Evolutionary conservation across 768 basidiomycete genomes (phyloP), one percentile per base, ranked within the genome.

Genomic region (Inosperma sp.): DNA sequence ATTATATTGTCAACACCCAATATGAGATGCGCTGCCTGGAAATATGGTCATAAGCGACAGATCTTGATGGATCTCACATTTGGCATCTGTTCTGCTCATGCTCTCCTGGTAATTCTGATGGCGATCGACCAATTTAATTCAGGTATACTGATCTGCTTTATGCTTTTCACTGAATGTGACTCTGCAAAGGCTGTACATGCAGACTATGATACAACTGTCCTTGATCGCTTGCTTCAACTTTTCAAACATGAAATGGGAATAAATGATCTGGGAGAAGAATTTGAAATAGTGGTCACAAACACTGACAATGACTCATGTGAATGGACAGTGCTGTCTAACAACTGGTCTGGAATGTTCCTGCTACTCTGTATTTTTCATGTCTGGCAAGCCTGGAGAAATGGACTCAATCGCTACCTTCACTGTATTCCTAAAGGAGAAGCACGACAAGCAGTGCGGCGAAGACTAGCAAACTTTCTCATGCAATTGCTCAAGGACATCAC

Each of bases 331-430:
- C 58, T 68, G 7, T 33, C 48, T 10, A 22, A 17, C 22, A 56
- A 46, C 45, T 65, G 54, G 53, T 40, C 44, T 4, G 26, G 27
- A 19, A 54, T 68, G 40, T 27, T 53, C 14, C 67, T 70, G 7
- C 26, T 71, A 4, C 60, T 71, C 2, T 71, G 71, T 56, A 62
- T 61, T 26, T 69, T 72, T 46, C 68, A 72, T 54, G 46, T 60
- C 17, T 65, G 64, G 57, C 68, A 70, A 36, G 59, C 62, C 13
- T 70, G 68, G 70, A 45, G 57, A 10, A 68, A 67, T 43, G 54
- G 51, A 5, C 56, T 68, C 19, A 65, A 62, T 54, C 55, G 55
- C 16, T 53, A 54, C 31, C 51, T 69, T 16, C 35, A 53, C 10
- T 50, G 41, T 27, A 62, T 64, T 42, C 64, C 60, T 8, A 61